Base-by-base conservation (phyloP, 176 grass and related monocot species). In the Hsuehochloa calcarea region DNA sequence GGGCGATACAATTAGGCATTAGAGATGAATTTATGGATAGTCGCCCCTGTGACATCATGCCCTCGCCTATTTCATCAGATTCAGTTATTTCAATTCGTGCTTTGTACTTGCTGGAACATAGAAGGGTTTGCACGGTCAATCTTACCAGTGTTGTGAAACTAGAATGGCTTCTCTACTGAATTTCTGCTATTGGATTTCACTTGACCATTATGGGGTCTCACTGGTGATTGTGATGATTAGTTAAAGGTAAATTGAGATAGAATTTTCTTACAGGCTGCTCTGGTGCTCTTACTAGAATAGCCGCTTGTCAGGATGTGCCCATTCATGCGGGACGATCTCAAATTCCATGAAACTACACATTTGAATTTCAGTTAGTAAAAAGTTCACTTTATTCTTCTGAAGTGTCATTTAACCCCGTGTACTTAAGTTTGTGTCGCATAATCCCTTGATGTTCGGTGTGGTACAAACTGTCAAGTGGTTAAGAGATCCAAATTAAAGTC, bases 21-120 rank as follows among this genome's bases (percentile, higher is more conserved):
- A 86, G n/a, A 59, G 68, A 66, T 65, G 64, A 76, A 26, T 60
- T 16, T 82, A 27, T 71, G 78, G 55, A 71, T 77, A 81, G 27
- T 47, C 15, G 56, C 52, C 29, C 39, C 20, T 45, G 22, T 68
- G 47, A 10, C 5, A 46, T 20, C n/a, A 22, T 72, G 40, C 52
- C n/a, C 22, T 10, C 17, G 20, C 65, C 67, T 54, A 6, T 72
- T 41, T 22, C 4, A 29, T 43, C 43, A 72, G 41, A 38, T 64
- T 34, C 55, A 64, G n/a, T 64, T n/a, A 41, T 50, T 64, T 80
- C 16, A 39, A 50, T 75, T 83, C 27, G 27, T 73, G 45, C 25
- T 7, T 86, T 65, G 11, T 86, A 73, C 29, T 79, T 62, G 66
- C 37, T 27, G 56, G 22, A 51, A 65, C 63, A 50, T 85, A 41